Evolutionary conservation across 2,329 filamentous ascomycete species (phyloP).

Genomic region (Paraconiothyrium brasiliense): DNA sequence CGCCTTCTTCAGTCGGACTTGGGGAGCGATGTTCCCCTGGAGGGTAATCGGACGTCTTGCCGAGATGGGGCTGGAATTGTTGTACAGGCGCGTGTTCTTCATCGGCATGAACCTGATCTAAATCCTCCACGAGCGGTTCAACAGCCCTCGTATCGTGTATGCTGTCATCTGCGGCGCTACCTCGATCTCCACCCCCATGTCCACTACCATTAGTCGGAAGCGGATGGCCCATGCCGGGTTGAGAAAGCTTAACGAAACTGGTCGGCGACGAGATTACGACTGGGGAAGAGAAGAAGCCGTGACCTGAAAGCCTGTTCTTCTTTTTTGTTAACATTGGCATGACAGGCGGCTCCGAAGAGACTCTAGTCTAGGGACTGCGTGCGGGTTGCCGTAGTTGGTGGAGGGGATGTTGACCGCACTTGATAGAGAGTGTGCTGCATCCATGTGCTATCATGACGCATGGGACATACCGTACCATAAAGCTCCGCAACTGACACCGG

Average conservation of each 20-base stretch:
- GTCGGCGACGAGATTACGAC: slow-evolving; percentile 33
- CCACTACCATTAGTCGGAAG: slow-evolving; percentile 31
- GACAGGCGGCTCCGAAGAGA: slow-evolving; percentile 10
- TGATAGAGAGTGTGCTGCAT: slow-evolving; percentile 10
- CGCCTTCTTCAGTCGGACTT: slow-evolving; percentile 35
- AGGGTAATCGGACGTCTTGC: slow-evolving; percentile 25
- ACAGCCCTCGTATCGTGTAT: slow-evolving; percentile 28
- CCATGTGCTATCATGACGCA: slow-evolving; percentile 33
- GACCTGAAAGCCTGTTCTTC: slow-evolving; percentile 43
- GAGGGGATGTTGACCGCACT: slow-evolving; percentile 17
- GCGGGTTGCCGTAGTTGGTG: not conserved
- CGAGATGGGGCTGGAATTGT: slow-evolving; percentile 31
- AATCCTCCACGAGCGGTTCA: slow-evolving; percentile 45
- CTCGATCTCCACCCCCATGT: slow-evolving; percentile 42
- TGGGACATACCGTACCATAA: slow-evolving; percentile 32
- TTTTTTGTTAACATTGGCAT: slow-evolving; percentile 40
- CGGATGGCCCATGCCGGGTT: slow-evolving; percentile 38
- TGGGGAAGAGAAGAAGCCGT: slow-evolving; percentile 39
- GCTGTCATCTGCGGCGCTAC: slow-evolving; percentile 41
- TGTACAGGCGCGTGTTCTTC: slow-evolving; percentile 29
- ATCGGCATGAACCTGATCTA: slow-evolving; percentile 37
- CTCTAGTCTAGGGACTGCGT: not conserved
- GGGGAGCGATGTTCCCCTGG: slow-evolving; percentile 26
- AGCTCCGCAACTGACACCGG: slow-evolving; percentile 17
- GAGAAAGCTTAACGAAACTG: slow-evolving; percentile 32